A percentile compares a stretch with the other conserved stretches of the same genome.
Conservation (phyloP, 208 protist species). For the Wallacemonas rigidus region DNA sequence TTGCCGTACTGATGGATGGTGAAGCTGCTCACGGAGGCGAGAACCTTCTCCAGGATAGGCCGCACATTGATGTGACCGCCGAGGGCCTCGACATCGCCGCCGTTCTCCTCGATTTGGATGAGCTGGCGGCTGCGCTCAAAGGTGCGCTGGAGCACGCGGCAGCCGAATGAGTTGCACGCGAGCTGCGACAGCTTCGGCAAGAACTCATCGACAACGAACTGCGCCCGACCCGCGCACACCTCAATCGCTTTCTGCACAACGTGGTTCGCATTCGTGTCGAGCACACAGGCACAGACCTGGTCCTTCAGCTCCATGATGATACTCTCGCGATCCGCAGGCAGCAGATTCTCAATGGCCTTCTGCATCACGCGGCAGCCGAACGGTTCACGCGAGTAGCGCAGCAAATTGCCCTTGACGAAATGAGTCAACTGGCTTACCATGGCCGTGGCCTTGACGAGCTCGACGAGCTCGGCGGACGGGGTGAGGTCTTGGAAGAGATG, state of each 20-base stretch:
- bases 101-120: slow-evolving; percentile 14
- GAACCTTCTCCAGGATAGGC: slow-evolving; percentile 90
- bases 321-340: slow-evolving; percentile 29
- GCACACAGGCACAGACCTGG: slow-evolving; percentile 91
- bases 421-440: slow-evolving; percentile 51
- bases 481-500: slow-evolving; percentile 14
- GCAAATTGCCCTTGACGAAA: slow-evolving; percentile 83
- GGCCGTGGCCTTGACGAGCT: neutral
- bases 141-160: slow-evolving; percentile 98
- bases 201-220: slow-evolving; percentile 96
- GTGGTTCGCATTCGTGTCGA: slow-evolving; percentile 99
- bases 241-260: slow-evolving; percentile 99
- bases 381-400: slow-evolving; percentile 85
- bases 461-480: slow-evolving; percentile 3
- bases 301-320: slow-evolving; percentile 91
- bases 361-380: slow-evolving; percentile 99
- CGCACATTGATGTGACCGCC: slow-evolving; percentile 44
- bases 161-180: slow-evolving; percentile 97
- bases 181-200: slow-evolving; percentile 82
- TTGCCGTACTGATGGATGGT: slow-evolving; percentile 98
- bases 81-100: slow-evolving; percentile 24
- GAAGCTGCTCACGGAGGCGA: slow-evolving; percentile 77
- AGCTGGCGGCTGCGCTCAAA: slow-evolving; percentile 74
- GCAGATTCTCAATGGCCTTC: slow-evolving; percentile 91
- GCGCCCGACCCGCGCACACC: slow-evolving; percentile 63